These are phyloP conservation scores for Albophoma yamanashiensis DNA, from an alignment of 2,329 filamentous ascomycete species.

Conservation along the genomic window DNA sequence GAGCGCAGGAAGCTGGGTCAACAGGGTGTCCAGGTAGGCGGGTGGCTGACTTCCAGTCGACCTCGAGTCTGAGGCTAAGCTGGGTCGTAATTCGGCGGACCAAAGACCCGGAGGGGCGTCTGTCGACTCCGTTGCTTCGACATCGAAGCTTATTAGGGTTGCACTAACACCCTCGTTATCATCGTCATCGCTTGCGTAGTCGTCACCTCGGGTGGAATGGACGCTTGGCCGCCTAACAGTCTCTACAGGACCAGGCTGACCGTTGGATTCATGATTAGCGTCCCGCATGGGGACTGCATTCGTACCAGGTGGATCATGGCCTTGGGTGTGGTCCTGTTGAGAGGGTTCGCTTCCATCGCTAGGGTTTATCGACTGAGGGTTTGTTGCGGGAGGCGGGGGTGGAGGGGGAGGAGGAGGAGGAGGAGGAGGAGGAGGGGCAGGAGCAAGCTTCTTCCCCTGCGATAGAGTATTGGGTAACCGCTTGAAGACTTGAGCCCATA, in stretches of 20 bases:
- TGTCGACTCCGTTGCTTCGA: slow-evolving; percentile 43
- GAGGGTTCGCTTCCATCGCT: background rate
- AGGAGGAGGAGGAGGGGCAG: slow-evolving; percentile 10
- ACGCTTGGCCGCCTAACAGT: slow-evolving; percentile 32
- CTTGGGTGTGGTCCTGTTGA: background rate
- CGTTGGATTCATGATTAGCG: slow-evolving; percentile 17
- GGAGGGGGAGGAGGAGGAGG: slow-evolving; percentile 7
- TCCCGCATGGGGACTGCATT: slow-evolving; percentile 13
- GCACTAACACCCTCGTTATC: slow-evolving; percentile 43
- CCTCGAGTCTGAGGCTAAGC: slow-evolving; percentile 22
- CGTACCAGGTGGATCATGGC: background rate
- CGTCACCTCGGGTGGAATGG: slow-evolving; percentile 36
- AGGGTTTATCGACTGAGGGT: background rate
- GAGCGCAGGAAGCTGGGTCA: slow-evolving; percentile 40
- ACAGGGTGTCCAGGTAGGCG: slow-evolving; percentile 34
- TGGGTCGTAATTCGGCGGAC: slow-evolving; percentile 49
- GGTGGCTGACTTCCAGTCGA: slow-evolving; percentile 14
- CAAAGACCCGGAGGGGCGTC: slow-evolving; percentile 42
- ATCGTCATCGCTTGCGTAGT: slow-evolving; percentile 46
- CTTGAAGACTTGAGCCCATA: slow-evolving; percentile 28
- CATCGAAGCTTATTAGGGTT: slow-evolving; percentile 50
- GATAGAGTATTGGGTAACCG: slow-evolving; percentile 28
- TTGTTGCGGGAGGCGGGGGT: background rate
- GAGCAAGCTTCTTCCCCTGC: slow-evolving; percentile 11
- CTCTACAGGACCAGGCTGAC: slow-evolving; percentile 17